Conservation (phyloP, 192 early-diverging fungal genomes). For the Coemansia sp. region DNA sequence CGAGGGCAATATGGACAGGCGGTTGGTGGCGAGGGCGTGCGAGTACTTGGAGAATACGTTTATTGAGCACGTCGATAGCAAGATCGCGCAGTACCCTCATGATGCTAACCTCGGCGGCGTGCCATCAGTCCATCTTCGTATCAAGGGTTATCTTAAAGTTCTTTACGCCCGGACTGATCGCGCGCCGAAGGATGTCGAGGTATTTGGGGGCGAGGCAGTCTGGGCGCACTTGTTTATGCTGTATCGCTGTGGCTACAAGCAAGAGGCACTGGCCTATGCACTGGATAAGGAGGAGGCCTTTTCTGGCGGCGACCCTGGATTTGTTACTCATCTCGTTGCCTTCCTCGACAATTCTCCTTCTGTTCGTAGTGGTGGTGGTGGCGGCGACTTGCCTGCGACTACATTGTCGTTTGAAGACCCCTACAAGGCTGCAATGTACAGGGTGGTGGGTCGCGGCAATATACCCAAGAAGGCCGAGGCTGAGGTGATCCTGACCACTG, state of each 20-base stretch:
- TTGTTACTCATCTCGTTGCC: conserved; percentile 72
- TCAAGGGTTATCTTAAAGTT: conserved; percentile 75
- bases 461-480: conserved; percentile 66
- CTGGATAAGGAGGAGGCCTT: conserved; percentile 61
- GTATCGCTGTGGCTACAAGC: conserved; percentile 72
- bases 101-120: conserved; percentile 80
- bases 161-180: conserved; percentile 66
- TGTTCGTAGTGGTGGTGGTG: conserved; percentile 45
- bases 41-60: conserved; percentile 61
- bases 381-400: conserved; percentile 51
- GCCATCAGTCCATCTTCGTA: conserved; percentile 71
- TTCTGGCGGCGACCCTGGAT: conserved; percentile 65
- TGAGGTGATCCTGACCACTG: conserved; percentile 75
- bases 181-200: conserved; percentile 45
- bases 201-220: conserved; percentile 64
- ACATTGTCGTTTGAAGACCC: conserved; percentile 69
- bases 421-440: conserved; percentile 92
- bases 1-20: background rate
- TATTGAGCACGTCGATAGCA: conserved; percentile 56
- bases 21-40: conserved; percentile 31
- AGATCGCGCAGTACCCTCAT: conserved; percentile 63
- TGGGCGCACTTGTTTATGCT: conserved; percentile 91
- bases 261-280: conserved; percentile 74
- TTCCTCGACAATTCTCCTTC: conserved; percentile 60
- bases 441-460: conserved; percentile 90